Evolutionary conservation across 176 grass and related monocot genomes (phyloP), one percentile per base, ranked within the genome.

Genomic region (Rhipidocladum racemiflorum): DNA sequence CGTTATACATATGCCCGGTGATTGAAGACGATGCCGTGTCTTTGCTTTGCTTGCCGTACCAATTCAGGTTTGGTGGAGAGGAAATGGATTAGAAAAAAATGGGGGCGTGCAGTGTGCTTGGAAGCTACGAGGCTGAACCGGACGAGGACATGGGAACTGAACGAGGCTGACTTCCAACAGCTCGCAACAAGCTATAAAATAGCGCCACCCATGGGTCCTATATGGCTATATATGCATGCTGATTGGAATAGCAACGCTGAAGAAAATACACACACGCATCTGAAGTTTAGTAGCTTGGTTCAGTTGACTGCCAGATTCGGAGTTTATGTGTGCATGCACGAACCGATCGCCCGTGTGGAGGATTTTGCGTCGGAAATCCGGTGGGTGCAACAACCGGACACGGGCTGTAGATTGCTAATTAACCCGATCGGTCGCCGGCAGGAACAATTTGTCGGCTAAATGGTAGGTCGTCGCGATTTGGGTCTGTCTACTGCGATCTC

Each of bases 31-130:
- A 11, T 46, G n/a, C 46, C 42, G 38, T 61, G 76, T 77, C 77
- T 40, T 81, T 72, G 56, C 27, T 72, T 86, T 85, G 35, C 78
- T 89, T 85, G 87, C 78, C 83, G 66, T 46, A 77, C 88, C 46
- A 65, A 62, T 38, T 82, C 72, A 70, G 14, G 78, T 65, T 77
- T 59, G 72, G 78, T 72, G 78, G 55, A 72, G 71, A 77, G 71
- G 83, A 89, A 77, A 65, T 81, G 9, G 36, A 75, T 27, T 36
- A 63, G 15, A 55, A 57, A 66, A 66, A 72, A 39, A 3, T 71
- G 4, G 46, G 27, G 9, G 32, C 14, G 61, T 76, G 34, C 77
- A 60, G 61, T 51, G 83, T 77, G 78, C 88, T 85, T 85, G 83
- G 88, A 89, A 89, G 71, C 88, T 89, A 89, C n/a, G n/a, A n/a